Percentiles rank a stretch among this genome's conserved stretches.
These are phyloP conservation scores for Nakazawaea laoshanensis DNA, from an alignment of 805 yeast species.

Conservation along the genomic window DNA sequence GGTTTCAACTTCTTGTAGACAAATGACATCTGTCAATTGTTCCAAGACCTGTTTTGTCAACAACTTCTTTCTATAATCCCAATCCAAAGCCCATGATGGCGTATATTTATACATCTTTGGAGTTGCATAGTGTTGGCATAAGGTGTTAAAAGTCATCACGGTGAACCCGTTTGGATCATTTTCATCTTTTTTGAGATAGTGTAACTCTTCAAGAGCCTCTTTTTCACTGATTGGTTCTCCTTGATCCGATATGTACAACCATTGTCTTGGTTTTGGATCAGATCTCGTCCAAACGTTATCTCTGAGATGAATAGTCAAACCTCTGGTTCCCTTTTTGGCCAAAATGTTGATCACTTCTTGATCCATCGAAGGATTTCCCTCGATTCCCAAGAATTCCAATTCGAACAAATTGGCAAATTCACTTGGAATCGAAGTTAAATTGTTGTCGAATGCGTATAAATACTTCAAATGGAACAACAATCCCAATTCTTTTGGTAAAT, in stretches of 20 bases:
- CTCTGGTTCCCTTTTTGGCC: constrained; percentile 78
- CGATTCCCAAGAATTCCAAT: constrained; percentile 81
- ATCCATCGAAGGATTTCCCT: constrained; percentile 78
- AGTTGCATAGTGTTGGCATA: constrained; percentile 95
- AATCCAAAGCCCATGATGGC: constrained; percentile 93
- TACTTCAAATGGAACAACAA: constrained; percentile 71
- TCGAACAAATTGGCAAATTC: constrained; percentile 83
- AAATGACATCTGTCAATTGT: constrained; percentile 66
- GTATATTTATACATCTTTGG: constrained; percentile 87
- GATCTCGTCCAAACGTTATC: constrained; percentile 68
- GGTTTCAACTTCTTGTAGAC: constrained; percentile 94
- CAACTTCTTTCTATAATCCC: constrained; percentile 82
- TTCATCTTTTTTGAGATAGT: constrained; percentile 16
- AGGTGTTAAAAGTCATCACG: constrained; percentile 77
- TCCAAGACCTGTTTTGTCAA: constrained; percentile 65
- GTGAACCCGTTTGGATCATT: constrained; percentile 44
- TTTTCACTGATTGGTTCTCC: constrained; percentile 44
- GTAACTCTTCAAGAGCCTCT: constrained; percentile 19
- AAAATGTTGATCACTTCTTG: constrained; percentile 54
- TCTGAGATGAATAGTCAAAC: constrained; percentile 69
- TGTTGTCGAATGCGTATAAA: constrained; percentile 82
- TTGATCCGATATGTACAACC: constrained; percentile 74
- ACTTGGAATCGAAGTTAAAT: constrained; percentile 64
- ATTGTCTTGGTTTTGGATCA: constrained; percentile 68
- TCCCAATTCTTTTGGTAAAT: constrained; percentile 82